Conservation (phyloP, 2,329 filamentous ascomycete genomes). For the Leptographium procerum region DNA sequence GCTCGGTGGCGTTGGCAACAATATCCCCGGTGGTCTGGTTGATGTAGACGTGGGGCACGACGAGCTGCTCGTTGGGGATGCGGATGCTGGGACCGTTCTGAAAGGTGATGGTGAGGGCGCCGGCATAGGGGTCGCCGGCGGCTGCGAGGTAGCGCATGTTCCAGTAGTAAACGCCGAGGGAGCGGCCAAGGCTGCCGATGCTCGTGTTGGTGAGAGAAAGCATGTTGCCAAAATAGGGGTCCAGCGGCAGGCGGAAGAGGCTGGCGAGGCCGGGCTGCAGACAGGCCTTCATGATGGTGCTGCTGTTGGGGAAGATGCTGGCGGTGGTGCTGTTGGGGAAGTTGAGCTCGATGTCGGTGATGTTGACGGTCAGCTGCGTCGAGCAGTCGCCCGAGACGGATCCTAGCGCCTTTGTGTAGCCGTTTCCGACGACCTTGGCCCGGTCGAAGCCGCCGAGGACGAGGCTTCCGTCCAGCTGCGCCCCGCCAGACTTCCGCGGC, state of each 20-base stretch:
- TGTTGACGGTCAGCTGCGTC: constrained; percentile 18
- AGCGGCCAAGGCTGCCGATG: constrained; percentile 7
- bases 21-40: constrained; percentile 3
- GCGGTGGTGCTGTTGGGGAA: constrained; percentile 21
- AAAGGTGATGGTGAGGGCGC: constrained; percentile 13
- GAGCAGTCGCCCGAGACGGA: constrained; percentile 10
- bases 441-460: constrained; percentile 20
- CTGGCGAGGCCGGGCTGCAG: constrained; percentile 13
- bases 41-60: constrained; percentile 13
- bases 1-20: constrained; percentile 9
- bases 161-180: constrained; percentile 12
- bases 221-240: constrained; percentile 13
- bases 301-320: constrained; percentile 15
- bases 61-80: constrained; percentile 20
- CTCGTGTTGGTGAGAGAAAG: not conserved
- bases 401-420: constrained; percentile 14
- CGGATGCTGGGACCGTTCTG: constrained; percentile 10
- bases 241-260: constrained; percentile 12
- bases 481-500: constrained; percentile 1
- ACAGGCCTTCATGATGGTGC: constrained; percentile 12
- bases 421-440: constrained; percentile 14
- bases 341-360: constrained; percentile 20
- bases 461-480: constrained; percentile 16
- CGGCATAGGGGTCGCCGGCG: constrained; percentile 3
- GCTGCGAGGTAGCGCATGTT: constrained; percentile 10